Evolutionary conservation across 2,329 filamentous ascomycete genomes (phyloP).

Genomic region (Colletotrichum sojae): DNA sequence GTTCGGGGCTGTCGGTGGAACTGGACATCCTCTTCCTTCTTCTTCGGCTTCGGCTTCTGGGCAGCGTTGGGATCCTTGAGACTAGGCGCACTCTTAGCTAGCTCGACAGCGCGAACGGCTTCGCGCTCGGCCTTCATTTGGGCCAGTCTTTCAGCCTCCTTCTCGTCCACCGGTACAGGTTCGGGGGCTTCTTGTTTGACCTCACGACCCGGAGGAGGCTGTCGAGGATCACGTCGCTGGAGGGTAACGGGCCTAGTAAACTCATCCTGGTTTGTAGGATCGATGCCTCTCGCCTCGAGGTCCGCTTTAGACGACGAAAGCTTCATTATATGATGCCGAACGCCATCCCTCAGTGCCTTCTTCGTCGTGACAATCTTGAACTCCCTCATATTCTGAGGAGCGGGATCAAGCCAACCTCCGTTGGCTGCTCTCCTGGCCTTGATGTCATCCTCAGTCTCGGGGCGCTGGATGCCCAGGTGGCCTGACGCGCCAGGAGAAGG

Average conservation of each 20-base stretch:
- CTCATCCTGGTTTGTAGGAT: slow-evolving; percentile 79
- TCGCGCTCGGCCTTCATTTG: slow-evolving; percentile 84
- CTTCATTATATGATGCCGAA: slow-evolving; percentile 90
- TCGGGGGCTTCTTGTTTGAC: slow-evolving; percentile 71
- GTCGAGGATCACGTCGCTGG: slow-evolving; percentile 88
- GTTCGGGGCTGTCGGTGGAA: slow-evolving; percentile 85
- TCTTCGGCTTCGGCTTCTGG: slow-evolving; percentile 76
- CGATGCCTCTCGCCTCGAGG: slow-evolving; percentile 70
- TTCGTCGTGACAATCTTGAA: slow-evolving; percentile 85
- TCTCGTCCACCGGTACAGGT: slow-evolving; percentile 64
- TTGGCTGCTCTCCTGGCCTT: slow-evolving; percentile 48
- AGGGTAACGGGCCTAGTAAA: slow-evolving; percentile 91
- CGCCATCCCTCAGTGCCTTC: slow-evolving; percentile 80
- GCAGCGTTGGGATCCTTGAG: slow-evolving; percentile 68
- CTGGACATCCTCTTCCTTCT: slow-evolving; percentile 86
- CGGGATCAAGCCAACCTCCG: slow-evolving; percentile 71
- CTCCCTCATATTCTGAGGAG: slow-evolving; percentile 56
- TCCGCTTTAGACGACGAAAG: slow-evolving; percentile 72
- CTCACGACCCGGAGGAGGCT: slow-evolving; percentile 73
- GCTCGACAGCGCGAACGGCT: slow-evolving; percentile 86
- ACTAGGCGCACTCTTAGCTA: slow-evolving; percentile 93
- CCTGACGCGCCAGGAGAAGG: slow-evolving; percentile 29
- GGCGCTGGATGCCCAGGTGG: slow-evolving; percentile 34
- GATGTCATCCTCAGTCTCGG: slow-evolving; percentile 45
- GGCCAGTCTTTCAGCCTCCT: slow-evolving; percentile 75